A percentile compares a stretch with the other conserved stretches of the same genome.
phyloP scores from a whole-genome alignment of 1,284 basidiomycete species.

The Ceratobasidium sp. region DNA sequence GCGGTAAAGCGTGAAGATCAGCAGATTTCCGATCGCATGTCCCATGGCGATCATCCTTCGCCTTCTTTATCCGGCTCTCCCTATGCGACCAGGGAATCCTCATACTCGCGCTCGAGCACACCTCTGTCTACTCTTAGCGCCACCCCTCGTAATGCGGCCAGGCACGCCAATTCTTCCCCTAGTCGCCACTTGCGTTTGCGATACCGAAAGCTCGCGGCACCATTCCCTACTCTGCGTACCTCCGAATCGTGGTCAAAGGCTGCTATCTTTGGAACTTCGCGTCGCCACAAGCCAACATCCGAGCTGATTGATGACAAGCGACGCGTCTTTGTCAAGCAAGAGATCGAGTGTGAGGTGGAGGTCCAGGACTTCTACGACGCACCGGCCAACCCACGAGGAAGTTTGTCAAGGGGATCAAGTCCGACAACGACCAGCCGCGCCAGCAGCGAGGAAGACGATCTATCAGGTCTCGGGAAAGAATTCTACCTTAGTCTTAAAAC shows the following conservation, averaged over 20 bases:
- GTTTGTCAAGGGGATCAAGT: background rate
- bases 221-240: background rate
- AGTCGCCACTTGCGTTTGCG: background rate
- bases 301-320: constrained; percentile 1
- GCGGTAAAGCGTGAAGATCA: constrained; percentile 1
- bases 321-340: constrained; percentile 7
- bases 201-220: background rate
- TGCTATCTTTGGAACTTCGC: background rate
- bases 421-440: background rate
- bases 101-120: background rate
- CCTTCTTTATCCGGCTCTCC: background rate
- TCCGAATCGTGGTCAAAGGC: background rate
- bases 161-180: background rate
- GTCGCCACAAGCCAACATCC: background rate
- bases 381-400: background rate
- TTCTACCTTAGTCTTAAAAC: background rate
- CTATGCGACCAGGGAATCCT: background rate
- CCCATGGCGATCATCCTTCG: background rate
- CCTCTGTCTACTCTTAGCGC: background rate
- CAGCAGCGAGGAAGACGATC: constrained; percentile 12
- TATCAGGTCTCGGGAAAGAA: background rate
- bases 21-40: background rate
- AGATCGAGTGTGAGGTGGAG: background rate
- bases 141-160: background rate
- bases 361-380: background rate